A percentile compares a stretch with the other conserved stretches of the same genome.
phyloP scores from a whole-genome alignment of 805 yeast genomes.

The Priceomyces medius region DNA sequence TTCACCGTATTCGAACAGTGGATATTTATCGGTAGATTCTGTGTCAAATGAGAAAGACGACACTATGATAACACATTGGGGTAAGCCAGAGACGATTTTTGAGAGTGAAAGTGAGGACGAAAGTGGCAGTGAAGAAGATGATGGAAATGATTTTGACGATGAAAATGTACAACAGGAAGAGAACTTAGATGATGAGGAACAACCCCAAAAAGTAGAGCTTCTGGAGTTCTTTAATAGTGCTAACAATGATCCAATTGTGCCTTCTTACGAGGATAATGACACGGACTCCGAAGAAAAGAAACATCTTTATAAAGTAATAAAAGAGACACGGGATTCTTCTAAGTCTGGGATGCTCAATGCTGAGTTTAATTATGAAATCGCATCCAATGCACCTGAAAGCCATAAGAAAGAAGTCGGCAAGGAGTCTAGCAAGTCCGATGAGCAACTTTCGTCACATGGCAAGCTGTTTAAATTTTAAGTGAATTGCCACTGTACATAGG shows the following conservation, averaged over 20 bases:
- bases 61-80: constrained; percentile 28
- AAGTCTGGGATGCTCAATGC: constrained; percentile 10
- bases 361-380: constrained; percentile 14
- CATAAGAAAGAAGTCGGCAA: too few species aligned
- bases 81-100: constrained; percentile 30
- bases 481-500: too few species aligned
- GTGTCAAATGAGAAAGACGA: constrained; percentile 11
- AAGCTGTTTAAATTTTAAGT: too few species aligned
- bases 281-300: not conserved
- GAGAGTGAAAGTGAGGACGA: constrained; percentile 27
- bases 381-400: constrained; percentile 3
- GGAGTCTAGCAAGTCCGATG: constrained; percentile 1
- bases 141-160: constrained; percentile 53
- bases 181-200: constrained; percentile 43
- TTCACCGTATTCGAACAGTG: constrained; percentile 33
- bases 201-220: constrained; percentile 16
- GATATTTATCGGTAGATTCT: constrained; percentile 21
- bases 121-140: constrained; percentile 49
- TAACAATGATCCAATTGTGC: not conserved
- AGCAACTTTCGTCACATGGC: not conserved
- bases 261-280: not conserved
- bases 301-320: constrained; percentile 20
- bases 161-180: constrained; percentile 26
- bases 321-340: constrained; percentile 14
- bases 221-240: constrained; percentile 8